phyloP scores from a whole-genome alignment of 495 filamentous ascomycete species.

The Neurospora sp. region DNA sequence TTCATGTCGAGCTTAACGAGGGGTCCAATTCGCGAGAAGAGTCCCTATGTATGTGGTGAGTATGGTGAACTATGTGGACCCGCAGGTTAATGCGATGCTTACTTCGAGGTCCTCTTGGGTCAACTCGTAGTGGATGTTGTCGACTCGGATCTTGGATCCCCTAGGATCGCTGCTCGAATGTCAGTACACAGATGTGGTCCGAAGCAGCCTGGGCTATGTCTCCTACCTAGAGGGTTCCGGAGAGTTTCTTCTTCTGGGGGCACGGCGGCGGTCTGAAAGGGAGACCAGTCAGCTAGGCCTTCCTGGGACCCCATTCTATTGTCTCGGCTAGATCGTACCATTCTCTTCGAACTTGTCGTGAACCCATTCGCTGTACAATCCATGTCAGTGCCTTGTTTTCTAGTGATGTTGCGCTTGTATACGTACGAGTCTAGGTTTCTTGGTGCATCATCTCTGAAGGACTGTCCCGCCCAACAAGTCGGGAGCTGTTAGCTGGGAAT shows the following conservation, averaged over 20 bases:
- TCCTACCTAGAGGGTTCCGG: constrained; percentile 43
- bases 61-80: background rate
- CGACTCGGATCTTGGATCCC: constrained; percentile 69
- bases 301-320: constrained; percentile 17
- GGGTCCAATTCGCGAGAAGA: constrained; percentile 70
- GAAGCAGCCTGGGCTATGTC: background rate
- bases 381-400: constrained; percentile 8
- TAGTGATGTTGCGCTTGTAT: constrained; percentile 3
- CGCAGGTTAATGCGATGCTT: constrained; percentile 11
- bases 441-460: constrained; percentile 38
- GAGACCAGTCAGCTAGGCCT: constrained; percentile 15
- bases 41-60: constrained; percentile 43
- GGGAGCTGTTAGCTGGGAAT: constrained; percentile 23
- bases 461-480: constrained; percentile 26
- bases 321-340: constrained; percentile 20
- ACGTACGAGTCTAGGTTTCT: constrained; percentile 44
- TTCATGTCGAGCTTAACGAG: constrained; percentile 58
- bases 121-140: constrained; percentile 91
- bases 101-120: constrained; percentile 80
- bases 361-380: constrained; percentile 64
- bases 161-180: constrained; percentile 30
- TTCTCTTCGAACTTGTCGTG: constrained; percentile 76
- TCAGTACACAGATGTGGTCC: background rate
- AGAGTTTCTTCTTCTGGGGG: constrained; percentile 32
- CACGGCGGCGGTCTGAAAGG: constrained; percentile 19